Evolutionary conservation across 306 rosid species (phyloP).

Genomic region (Prunus mongolica): DNA sequence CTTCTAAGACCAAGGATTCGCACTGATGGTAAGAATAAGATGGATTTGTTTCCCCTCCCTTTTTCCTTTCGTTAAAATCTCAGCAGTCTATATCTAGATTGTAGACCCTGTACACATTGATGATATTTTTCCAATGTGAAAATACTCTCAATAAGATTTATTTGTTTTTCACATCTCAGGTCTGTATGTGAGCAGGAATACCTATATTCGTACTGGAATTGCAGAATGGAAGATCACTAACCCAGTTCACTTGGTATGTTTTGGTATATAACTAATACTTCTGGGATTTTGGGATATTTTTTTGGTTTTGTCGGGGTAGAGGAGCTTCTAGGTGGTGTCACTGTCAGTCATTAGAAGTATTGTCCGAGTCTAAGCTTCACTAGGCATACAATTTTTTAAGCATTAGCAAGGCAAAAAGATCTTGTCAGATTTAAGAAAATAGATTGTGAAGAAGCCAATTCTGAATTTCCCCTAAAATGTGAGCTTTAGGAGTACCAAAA

Average conservation of each 20-base stretch:
- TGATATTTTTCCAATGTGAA: not conserved
- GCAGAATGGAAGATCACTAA: slow-evolving; percentile 90
- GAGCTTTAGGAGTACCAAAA: no score
- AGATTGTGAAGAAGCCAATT: no score
- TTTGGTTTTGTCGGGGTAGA: no score
- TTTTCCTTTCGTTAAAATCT: not conserved
- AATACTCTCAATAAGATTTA: not conserved
- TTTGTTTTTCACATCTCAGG: slow-evolving; percentile 45
- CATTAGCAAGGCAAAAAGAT: no score
- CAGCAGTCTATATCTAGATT: not conserved
- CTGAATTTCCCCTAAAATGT: no score
- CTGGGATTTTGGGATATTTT: no score
- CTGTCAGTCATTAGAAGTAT: no score
- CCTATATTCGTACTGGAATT: slow-evolving; percentile 86
- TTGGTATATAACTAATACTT: no score
- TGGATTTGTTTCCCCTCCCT: not conserved
- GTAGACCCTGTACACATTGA: not conserved
- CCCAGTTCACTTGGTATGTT: slow-evolving; percentile 86
- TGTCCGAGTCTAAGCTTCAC: no score
- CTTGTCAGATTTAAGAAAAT: no score
- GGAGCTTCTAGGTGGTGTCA: no score
- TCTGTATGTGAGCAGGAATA: slow-evolving; percentile 91
- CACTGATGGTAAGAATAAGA: slow-evolving; percentile 81
- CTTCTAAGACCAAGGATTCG: slow-evolving; percentile 85
- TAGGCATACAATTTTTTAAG: no score